Evolutionary conservation across 2,329 filamentous ascomycete genomes (phyloP), one percentile per base, ranked within the genome.

Genomic region (Bretziella fagacearum): DNA sequence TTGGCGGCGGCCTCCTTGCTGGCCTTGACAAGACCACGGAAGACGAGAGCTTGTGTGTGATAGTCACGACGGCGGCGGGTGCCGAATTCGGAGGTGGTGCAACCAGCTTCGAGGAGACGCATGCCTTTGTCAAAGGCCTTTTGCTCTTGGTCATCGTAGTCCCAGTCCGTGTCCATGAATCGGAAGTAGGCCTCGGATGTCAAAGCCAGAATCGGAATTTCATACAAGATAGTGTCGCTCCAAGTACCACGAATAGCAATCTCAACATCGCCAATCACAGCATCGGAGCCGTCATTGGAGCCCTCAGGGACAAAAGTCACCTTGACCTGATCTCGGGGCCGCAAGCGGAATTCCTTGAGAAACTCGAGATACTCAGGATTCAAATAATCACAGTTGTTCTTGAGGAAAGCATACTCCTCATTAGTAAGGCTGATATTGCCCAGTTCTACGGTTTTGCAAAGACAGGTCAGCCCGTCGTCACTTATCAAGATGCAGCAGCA

Each of bases 121-220:
- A 79, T 68, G 2, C 85, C 91, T 65, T 98, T 98, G 6, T 74
- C 67, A 52, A 78, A 84, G 1, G 91, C 87, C 55, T 80, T 80
- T 43, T 93, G 80, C 57, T 93, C 77, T 61, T 98, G 91, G 2
- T 80, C 81, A 4, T 82, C 74, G 56, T 96, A 82, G 55, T 74
- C 79, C 91, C 91, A 98, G 60, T 95, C 87, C 45, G 65, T 84
- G 59, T 98, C 86, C 67, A 86, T 84, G 63, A 94, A 96, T 58
- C 84, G 86, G 71, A 98, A 98, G 65, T 95, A 98, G 43, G 91
- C 85, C 62, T 98, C 89, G 41, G 86, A 95, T 1, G 89, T 84
- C 53, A 98, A 64, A 2, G 93, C 86, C 17, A 98, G 71, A 18
- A 98, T 71, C 0, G 91, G 91, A 49, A 98, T 95, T 65, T 98